These are phyloP conservation scores for Radiomyces spectabilis DNA, from an alignment of 192 early-diverging fungal genomes.

Conservation along the genomic window DNA sequence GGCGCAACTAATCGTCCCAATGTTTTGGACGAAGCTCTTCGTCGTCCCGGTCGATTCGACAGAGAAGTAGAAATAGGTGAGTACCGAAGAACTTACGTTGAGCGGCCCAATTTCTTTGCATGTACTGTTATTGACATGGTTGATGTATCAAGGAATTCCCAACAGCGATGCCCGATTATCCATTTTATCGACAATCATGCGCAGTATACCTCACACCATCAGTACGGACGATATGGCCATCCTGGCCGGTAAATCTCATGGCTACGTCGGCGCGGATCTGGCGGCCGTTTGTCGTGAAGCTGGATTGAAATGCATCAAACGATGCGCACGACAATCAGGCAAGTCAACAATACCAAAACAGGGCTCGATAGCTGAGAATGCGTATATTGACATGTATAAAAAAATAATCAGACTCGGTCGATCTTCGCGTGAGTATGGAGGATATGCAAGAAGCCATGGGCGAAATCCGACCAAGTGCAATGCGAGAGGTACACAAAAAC, in stretches of 20 bases:
- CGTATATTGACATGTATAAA: too few species aligned
- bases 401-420: constrained; percentile 7
- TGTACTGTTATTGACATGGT: background rate
- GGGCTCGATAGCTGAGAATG: too few species aligned
- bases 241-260: constrained; percentile 70
- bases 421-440: constrained; percentile 36
- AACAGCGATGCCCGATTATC: constrained; percentile 51
- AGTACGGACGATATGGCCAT: constrained; percentile 43
- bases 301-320: constrained; percentile 70
- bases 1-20: constrained; percentile 93
- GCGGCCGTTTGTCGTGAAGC: constrained; percentile 83
- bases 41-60: constrained; percentile 93
- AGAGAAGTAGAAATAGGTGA: constrained; percentile 89
- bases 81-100: background rate
- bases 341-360: too few species aligned
- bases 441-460: constrained; percentile 53
- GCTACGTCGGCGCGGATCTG: constrained; percentile 97
- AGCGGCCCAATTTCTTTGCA: background rate
- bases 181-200: constrained; percentile 68
- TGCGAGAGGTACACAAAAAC: constrained; percentile 58
- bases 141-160: constrained; percentile 87
- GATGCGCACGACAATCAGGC: constrained; percentile 17
- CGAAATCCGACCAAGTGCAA: constrained; percentile 67
- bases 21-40: constrained; percentile 79
- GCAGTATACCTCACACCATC: constrained; percentile 60